phyloP scores from a whole-genome alignment of 768 basidiomycete species.

The Hygrophorus russula region DNA sequence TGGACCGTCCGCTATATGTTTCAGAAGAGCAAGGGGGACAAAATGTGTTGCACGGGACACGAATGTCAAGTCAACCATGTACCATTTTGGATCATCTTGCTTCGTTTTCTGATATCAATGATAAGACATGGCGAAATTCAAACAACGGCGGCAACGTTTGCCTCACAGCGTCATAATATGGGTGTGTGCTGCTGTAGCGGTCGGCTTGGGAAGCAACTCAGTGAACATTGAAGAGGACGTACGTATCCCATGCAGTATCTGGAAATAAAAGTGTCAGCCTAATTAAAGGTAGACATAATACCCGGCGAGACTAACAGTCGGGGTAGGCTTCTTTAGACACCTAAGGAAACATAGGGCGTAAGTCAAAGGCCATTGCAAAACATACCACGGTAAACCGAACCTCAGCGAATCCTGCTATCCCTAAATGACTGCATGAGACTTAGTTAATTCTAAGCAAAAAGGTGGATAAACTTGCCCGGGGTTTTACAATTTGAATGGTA shows the following conservation, averaged over 20 bases:
- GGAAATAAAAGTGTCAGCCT: conserved; percentile 2
- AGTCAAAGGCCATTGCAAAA: background rate
- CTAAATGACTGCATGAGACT: conserved; percentile 20
- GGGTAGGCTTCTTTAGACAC: conserved; percentile 82
- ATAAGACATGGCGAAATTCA: background rate
- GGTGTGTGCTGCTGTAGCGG: conserved; percentile 40
- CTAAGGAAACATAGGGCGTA: conserved; percentile 20
- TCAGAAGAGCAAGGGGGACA: conserved; percentile 67
- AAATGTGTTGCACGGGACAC: conserved; percentile 54
- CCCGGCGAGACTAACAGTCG: conserved; percentile 49
- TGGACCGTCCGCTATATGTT: conserved; percentile 39
- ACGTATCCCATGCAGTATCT: conserved; percentile 93
- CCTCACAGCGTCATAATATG: conserved; percentile 68
- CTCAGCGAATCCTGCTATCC: conserved; percentile 76
- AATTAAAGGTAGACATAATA: background rate
- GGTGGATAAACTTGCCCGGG: conserved; percentile 39
- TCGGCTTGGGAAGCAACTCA: conserved; percentile 2
- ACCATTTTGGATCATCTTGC: conserved; percentile 73
- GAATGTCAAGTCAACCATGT: conserved; percentile 81
- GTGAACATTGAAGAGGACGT: conserved; percentile 15
- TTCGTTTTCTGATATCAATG: conserved; percentile 56
- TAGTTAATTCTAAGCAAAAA: background rate
- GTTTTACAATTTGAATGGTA: conserved; percentile 83
- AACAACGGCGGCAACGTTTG: background rate
- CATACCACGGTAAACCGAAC: conserved; percentile 22